Evolutionary conservation across 805 yeast species (phyloP).

Genomic region (Ogataea chonburiensis): DNA sequence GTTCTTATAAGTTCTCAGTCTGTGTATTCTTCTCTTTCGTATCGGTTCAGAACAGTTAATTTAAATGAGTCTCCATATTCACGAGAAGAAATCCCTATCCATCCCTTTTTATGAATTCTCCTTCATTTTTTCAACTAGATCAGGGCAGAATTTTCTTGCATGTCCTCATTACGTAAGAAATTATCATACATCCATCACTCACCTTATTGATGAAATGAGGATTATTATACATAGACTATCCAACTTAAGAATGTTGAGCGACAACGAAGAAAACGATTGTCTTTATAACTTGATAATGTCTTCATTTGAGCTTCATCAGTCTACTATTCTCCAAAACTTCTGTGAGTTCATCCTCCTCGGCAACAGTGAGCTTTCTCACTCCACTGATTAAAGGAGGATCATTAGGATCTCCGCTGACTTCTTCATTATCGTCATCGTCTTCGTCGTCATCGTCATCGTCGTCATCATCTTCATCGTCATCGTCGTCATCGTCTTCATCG

Average conservation of each 20-base stretch:
- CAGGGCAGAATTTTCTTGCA: conserved; percentile 6
- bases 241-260: no score
- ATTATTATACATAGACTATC: background rate
- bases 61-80: no score
- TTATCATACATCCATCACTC: no score
- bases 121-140: conserved; percentile 9
- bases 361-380: conserved; percentile 30
- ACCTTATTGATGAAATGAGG: no score
- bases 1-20: no score
- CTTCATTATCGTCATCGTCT: conserved; percentile 32
- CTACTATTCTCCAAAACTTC: conserved; percentile 14
- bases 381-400: conserved; percentile 23
- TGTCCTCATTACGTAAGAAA: conserved; percentile 6
- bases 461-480: conserved; percentile 29
- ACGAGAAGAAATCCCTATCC: conserved; percentile 10
- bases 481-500: conserved; percentile 41
- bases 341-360: conserved; percentile 32
- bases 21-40: no score
- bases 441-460: conserved; percentile 33
- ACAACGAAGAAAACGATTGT: background rate
- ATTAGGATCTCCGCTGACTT: conserved; percentile 26
- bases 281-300: no score
- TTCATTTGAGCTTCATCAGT: background rate
- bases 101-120: conserved; percentile 15
- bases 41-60: no score